phyloP scores from a whole-genome alignment of 768 basidiomycete species.

The Rhizopogon vesiculosus region DNA sequence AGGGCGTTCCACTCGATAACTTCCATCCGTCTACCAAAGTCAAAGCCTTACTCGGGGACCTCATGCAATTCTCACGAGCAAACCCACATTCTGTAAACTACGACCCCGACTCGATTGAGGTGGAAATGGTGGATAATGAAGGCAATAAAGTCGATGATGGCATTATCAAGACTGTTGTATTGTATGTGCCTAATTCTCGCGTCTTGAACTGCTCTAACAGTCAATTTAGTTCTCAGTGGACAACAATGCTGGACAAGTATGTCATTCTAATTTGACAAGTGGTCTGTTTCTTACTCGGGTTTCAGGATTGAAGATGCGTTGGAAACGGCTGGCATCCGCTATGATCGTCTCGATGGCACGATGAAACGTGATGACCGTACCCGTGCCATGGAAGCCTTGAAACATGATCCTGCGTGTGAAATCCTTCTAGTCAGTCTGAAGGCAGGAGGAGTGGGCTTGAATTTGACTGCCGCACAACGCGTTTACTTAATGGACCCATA shows the following conservation, averaged over 20 bases:
- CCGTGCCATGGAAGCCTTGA: slow-evolving; percentile 88
- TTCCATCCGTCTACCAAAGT: slow-evolving; percentile 87
- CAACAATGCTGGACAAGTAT: slow-evolving; percentile 87
- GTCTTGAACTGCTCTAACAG: slow-evolving; percentile 9
- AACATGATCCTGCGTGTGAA: slow-evolving; percentile 86
- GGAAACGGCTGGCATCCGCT: slow-evolving; percentile 75
- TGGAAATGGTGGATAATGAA: slow-evolving; percentile 72
- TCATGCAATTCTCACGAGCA: slow-evolving; percentile 72
- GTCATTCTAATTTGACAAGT: background rate
- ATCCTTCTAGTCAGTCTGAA: slow-evolving; percentile 94
- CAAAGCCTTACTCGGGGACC: slow-evolving; percentile 73
- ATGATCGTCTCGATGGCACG: slow-evolving; percentile 91
- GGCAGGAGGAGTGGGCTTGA: slow-evolving; percentile 96
- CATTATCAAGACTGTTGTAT: slow-evolving; percentile 87
- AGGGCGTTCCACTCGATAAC: slow-evolving; percentile 47
- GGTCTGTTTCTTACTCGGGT: slow-evolving; percentile 1
- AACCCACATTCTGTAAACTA: slow-evolving; percentile 91
- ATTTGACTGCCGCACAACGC: slow-evolving; percentile 89
- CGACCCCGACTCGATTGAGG: slow-evolving; percentile 65
- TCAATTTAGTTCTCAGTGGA: slow-evolving; percentile 81
- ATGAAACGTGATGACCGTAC: slow-evolving; percentile 97
- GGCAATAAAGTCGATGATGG: slow-evolving; percentile 70
- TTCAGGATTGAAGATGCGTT: slow-evolving; percentile 84
- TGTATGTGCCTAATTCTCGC: slow-evolving; percentile 52
- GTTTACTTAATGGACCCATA: slow-evolving; percentile 98